Evolutionary conservation across 2,329 filamentous ascomycete genomes (phyloP), one percentile per base, ranked within the genome.

Genomic region (Fusarium dimerum): DNA sequence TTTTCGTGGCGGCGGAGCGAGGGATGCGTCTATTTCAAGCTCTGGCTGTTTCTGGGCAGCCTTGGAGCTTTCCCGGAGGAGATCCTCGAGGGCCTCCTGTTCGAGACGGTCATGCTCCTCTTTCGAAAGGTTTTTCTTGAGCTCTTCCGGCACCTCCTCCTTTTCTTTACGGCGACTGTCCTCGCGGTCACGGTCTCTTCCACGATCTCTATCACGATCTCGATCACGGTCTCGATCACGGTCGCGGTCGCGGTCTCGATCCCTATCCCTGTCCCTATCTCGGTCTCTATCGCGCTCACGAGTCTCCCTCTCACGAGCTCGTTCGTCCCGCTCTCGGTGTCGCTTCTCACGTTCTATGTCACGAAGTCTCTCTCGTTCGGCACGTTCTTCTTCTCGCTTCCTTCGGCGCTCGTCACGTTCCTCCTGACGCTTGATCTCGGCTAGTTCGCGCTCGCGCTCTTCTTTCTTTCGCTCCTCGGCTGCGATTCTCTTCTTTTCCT

Each of bases 401-500:
- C 71, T 70, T 20, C 76, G 71, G 30, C 78, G 72, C 30, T 78
- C 78, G 41, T 81, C 78, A 51, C 78, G 69, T 56, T 81, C 78
- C 50, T 75, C 76, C 51, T 78, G 76, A 7, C 78, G 74, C 57
- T 78, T 78, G 5, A 73, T 63, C 54, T 81, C 78, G 7, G 77
- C 78, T 44, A 77, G 74, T 50, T 80, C 78, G 5, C 73, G 71
- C 57, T 79, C 78, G 26, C 72, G 74, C 52, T 80, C 78, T 30
- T 74, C 70, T 48, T 73, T 74, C 62, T 78, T 79, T 36, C 78
- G 79, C 71, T 82, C 79, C 65, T 86, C 80, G 26, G 75, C 76
- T 40, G 81, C 80, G 41, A 84, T 81, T 48, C 80, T 78, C 29
- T 76, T 76, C 64, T 84, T 84, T 68, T 86, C 82, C 64, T 82